Conservation (phyloP, 305 asterid genomes). For the Solanum hybrid region DNA sequence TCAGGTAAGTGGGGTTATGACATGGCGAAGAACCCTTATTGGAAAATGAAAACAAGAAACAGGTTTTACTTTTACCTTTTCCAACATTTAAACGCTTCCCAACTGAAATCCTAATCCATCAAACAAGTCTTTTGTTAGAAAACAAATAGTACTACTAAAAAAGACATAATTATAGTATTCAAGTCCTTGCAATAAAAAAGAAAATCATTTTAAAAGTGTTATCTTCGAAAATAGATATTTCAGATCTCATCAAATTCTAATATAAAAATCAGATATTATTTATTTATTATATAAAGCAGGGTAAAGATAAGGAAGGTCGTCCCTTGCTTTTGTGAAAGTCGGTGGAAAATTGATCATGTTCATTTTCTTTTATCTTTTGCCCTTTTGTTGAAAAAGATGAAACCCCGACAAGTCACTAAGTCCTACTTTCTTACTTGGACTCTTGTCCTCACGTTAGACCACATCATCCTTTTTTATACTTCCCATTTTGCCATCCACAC, state of each 20-base stretch:
- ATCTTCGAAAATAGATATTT: neutral
- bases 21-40: neutral
- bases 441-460: neutral
- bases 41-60: constrained; percentile 2
- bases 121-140: neutral
- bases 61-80: constrained; percentile 1
- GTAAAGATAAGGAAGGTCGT: neutral
- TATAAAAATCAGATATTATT: neutral
- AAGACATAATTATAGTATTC: too few relatives aligned
- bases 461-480: neutral
- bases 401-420: neutral
- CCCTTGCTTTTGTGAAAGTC: constrained; percentile 3
- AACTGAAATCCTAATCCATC: neutral
- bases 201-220: neutral
- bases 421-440: neutral
- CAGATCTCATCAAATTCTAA: neutral
- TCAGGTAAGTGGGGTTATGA: constrained; percentile 11
- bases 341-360: constrained; percentile 1
- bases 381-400: neutral
- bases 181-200: neutral
- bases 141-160: neutral
- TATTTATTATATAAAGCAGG: neutral
- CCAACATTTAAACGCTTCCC: constrained; percentile 10
- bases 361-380: neutral
- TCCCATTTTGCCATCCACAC: neutral